Evolutionary conservation across 495 filamentous ascomycete genomes (phyloP), one percentile per base, ranked within the genome.

Genomic region (Talaromyces proteolyticus): DNA sequence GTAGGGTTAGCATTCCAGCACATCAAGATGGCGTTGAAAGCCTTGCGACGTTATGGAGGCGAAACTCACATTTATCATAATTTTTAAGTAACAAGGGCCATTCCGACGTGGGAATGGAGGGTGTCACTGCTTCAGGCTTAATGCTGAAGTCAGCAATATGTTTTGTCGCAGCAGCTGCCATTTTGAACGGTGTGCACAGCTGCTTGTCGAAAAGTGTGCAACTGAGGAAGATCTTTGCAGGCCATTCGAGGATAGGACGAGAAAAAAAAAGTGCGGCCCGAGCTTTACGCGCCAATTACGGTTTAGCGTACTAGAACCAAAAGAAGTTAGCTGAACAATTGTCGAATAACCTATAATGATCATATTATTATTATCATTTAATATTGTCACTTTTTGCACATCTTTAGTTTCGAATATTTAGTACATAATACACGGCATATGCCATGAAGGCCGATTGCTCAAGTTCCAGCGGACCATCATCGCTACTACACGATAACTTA

Each of bases 11-110:
- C 53, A 48, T 38, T 36, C 58, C 55, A 61, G 57, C 29, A 52
- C 22, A 58, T 57, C 24, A 52, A 55, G 26, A 55, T 53, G n/a
- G n/a, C n/a, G n/a, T n/a, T n/a, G n/a, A n/a, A n/a, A 34, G 8
- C 4, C 8, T 47, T 52, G 43, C 47, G 56, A 62, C 39, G 17
- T 38, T 19, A 39, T 5, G 49, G 44, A 36, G 3, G 17, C 4
- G 12, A 25, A 50, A 70, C 83, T 40, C 75, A 87, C 84, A 72
- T 58, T 89, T 86, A 64, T 86, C 81, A 64, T 91, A 96, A 69
- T 95, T 90, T 75, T 94, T 95, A 52, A 98, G 77, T 49, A 98
- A 76, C 64, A 95, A 74, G 53, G 91, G 90, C 88, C 89, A 95
- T 52, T 81, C 70, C 68, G 83, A 88, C 55, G 86, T 88, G 66